Evolutionary conservation across 495 filamentous ascomycete genomes (phyloP).

Genomic region (Neurospora sp.): DNA sequence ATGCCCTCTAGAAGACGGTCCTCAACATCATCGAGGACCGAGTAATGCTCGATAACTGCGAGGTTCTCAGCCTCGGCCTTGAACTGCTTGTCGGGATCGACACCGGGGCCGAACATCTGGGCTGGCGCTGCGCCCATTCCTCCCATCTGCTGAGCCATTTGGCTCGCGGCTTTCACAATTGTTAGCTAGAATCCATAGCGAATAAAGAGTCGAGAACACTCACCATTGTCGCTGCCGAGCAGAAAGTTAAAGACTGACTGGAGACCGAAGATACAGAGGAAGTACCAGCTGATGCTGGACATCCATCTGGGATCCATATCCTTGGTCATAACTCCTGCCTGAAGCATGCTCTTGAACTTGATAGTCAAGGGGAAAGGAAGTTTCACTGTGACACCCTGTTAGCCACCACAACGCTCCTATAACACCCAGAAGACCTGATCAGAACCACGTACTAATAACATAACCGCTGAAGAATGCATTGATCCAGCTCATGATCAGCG

Average conservation of each 20-base stretch:
- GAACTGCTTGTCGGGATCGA: slow-evolving; percentile 92
- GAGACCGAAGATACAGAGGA: slow-evolving; percentile 89
- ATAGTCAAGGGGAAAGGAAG: slow-evolving; percentile 96
- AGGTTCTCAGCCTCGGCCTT: slow-evolving; percentile 85
- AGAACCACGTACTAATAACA: slow-evolving; percentile 67
- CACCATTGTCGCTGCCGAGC: slow-evolving; percentile 89
- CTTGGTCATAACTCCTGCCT: slow-evolving; percentile 87
- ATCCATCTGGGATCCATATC: slow-evolving; percentile 98
- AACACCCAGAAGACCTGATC: not conserved
- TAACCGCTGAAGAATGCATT: slow-evolving; percentile 98
- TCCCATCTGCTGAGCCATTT: slow-evolving; percentile 91
- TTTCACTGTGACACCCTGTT: slow-evolving; percentile 56
- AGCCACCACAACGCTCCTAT: not conserved
- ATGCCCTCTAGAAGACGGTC: slow-evolving; percentile 59
- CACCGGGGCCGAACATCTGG: slow-evolving; percentile 83
- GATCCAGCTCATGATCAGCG: slow-evolving; percentile 98
- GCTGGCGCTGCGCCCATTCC: slow-evolving; percentile 6
- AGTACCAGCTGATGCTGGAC: slow-evolving; percentile 97
- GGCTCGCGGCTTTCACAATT: slow-evolving; percentile 63
- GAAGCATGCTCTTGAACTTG: slow-evolving; percentile 98
- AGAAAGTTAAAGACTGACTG: slow-evolving; percentile 98
- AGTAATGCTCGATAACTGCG: slow-evolving; percentile 88
- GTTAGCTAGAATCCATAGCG: slow-evolving; percentile 2
- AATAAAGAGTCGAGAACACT: slow-evolving; percentile 17
- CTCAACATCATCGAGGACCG: slow-evolving; percentile 78